Conservation (phyloP, 768 basidiomycete genomes). For the Gelatoporia subvermispora region DNA sequence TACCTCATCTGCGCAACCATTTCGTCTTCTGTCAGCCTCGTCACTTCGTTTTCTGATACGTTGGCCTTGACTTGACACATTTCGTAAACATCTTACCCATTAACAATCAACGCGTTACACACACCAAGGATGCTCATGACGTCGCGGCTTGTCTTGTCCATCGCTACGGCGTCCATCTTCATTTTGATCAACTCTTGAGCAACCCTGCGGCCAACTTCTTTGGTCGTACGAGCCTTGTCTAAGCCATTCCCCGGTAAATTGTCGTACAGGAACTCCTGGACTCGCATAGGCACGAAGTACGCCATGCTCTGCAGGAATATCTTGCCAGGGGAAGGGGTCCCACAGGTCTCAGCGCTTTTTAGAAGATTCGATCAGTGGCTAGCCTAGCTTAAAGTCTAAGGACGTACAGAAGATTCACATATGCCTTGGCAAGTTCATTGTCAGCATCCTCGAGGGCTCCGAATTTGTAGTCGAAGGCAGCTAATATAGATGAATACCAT, state of each 20-base stretch:
- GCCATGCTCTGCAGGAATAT: slow-evolving; percentile 45
- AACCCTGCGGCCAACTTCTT: slow-evolving; percentile 25
- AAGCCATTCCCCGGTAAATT: slow-evolving; percentile 40
- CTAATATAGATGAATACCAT: slow-evolving; percentile 3
- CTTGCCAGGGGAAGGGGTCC: slow-evolving; percentile 38
- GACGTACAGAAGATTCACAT: slow-evolving; percentile 37
- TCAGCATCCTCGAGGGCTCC: slow-evolving; percentile 43
- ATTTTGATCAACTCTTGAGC: slow-evolving; percentile 42
- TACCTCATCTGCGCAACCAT: slow-evolving; percentile 27
- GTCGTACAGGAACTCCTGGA: slow-evolving; percentile 40
- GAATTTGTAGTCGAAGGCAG: slow-evolving; percentile 46
- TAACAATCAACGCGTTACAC: background rate
- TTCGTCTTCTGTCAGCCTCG: slow-evolving; percentile 30
- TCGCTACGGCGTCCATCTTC: slow-evolving; percentile 42
- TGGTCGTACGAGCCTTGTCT: slow-evolving; percentile 29
- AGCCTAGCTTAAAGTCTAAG: background rate
- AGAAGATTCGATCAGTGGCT: too few species aligned
- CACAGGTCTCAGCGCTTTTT: slow-evolving; percentile 43
- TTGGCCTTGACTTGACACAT: slow-evolving; percentile 45
- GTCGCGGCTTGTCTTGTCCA: slow-evolving; percentile 48
- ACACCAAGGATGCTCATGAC: slow-evolving; percentile 51
- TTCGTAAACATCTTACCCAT: slow-evolving; percentile 9
- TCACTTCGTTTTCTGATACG: slow-evolving; percentile 38
- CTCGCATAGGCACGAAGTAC: slow-evolving; percentile 36
- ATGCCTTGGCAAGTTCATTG: slow-evolving; percentile 51